Conservation (phyloP, 495 filamentous ascomycete species). For the Lasiosphaeria ovina region DNA sequence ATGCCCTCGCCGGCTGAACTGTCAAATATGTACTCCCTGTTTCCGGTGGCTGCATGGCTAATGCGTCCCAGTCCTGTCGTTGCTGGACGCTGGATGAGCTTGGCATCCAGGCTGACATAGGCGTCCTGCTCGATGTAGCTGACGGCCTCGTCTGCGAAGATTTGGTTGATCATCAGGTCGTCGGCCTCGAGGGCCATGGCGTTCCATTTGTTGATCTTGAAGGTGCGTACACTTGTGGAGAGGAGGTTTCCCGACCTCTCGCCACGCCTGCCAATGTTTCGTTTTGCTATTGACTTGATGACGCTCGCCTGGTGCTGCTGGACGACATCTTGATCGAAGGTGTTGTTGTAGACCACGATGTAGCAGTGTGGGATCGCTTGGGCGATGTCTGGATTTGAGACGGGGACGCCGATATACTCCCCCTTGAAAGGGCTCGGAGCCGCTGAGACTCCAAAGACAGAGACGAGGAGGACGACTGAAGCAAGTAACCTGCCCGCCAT, state of each 20-base stretch:
- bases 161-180: conserved; percentile 44
- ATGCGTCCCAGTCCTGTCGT: conserved; percentile 44
- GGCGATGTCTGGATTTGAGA: conserved; percentile 40
- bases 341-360: conserved; percentile 53
- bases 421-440: conserved; percentile 25
- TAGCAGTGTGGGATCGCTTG: conserved; percentile 45
- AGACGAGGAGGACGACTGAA: conserved; percentile 33
- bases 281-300: conserved; percentile 44
- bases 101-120: conserved; percentile 33
- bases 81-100: conserved; percentile 37
- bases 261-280: conserved; percentile 46
- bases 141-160: conserved; percentile 44
- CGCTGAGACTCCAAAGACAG: conserved; percentile 32
- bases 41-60: conserved; percentile 34
- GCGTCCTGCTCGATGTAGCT: conserved; percentile 50
- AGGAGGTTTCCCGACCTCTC: conserved; percentile 37
- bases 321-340: conserved; percentile 39
- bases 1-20: conserved; percentile 42
- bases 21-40: conserved; percentile 43
- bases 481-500: conserved; percentile 31
- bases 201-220: conserved; percentile 44
- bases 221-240: conserved; percentile 40
- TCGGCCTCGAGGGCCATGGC: conserved; percentile 50
- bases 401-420: conserved; percentile 39
- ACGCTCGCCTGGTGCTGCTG: conserved; percentile 39